phyloP scores from a whole-genome alignment of 1,284 basidiomycete species.

The Cryptococcus neoformans region DNA sequence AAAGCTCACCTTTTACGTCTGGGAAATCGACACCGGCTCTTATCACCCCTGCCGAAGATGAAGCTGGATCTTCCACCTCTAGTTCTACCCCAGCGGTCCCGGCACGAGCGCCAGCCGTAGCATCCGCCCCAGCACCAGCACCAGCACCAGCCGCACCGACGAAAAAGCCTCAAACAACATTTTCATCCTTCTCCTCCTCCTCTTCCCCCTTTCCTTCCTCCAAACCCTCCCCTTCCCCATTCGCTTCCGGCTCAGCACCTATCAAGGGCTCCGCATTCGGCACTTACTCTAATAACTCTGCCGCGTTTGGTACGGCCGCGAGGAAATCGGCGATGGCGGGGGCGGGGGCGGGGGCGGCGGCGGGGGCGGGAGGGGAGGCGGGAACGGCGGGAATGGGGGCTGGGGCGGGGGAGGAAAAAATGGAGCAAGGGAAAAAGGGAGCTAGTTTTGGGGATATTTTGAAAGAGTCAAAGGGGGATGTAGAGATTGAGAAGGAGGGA shows the following conservation, averaged over 20 bases:
- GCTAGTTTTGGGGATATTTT: conserved; percentile 41
- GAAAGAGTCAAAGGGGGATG: conserved; percentile 23
- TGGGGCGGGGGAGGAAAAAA: neutral
- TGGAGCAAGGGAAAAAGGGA: conserved; percentile 9
- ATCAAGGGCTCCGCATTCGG: conserved; percentile 32
- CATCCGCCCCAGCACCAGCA: neutral
- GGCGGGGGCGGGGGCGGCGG: neutral
- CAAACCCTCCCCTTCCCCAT: conserved; percentile 8
- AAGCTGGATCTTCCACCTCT: neutral
- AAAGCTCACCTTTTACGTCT: neutral
- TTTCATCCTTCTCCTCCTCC: conserved; percentile 51
- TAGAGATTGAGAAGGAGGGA: conserved; percentile 50
- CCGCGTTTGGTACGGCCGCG: conserved; percentile 21
- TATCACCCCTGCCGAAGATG: too few species aligned
- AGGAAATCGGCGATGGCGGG: conserved; percentile 16
- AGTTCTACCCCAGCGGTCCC: neutral
- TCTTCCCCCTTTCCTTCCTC: conserved; percentile 52
- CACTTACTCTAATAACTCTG: conserved; percentile 30
- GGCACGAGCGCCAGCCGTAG: neutral
- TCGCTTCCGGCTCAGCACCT: conserved; percentile 9
- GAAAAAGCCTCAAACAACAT: conserved; percentile 46
- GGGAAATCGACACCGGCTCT: neutral
- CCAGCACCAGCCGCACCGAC: neutral
- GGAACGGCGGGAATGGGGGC: neutral
- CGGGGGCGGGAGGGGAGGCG: conserved; percentile 1